Evolutionary conservation across 768 basidiomycete species (phyloP), one percentile per base, ranked within the genome.

Genomic region (Suillus placidus): DNA sequence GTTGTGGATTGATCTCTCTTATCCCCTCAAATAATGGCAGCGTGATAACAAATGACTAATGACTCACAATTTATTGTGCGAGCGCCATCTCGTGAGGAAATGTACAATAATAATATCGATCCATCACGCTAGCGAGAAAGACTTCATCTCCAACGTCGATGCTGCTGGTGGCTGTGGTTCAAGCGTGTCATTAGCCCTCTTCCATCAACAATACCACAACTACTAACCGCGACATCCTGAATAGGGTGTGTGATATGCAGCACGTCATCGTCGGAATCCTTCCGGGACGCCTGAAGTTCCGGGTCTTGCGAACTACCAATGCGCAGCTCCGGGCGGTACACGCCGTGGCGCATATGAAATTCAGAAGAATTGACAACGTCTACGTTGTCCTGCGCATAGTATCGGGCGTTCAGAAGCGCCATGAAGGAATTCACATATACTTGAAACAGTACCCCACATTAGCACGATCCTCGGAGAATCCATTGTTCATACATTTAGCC

Each of bases 391-490:
- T 23, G 35, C 35, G 16, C 6, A 14, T 57, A 57, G n/a, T 16
- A 16, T 57, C 35, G 56, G 8, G 34, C 56, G 7, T 57, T 57
- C n/a, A 37, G n/a, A 8, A 57, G 23, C 4, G 35, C n/a, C 8
- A 57, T 7, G n/a, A 57, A 37, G 2, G 56, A 37, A 35, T 57
- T 57, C 10, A 37, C 56, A 23, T 57, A 38, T 57, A 57, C 56
- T 57, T 37, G n/a, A 26, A 57, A 38, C 14, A 2, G n/a, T 3
- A 57, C 16, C 30, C 12, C 4, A 20, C 1, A 13, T 57, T 14
- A 57, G 23, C 35, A 38, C 4, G 7, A 23, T 23, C 23, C 14
- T 23, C 1, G n/a, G 1, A 57, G 23, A 57, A 23, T 23, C 2
- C 34, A 13, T 12, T n/a, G 35, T 34, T 56, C n/a, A 3, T 56